Conservation (phyloP, 2,329 filamentous ascomycete species). For the Ophiostoma pallidulum region DNA sequence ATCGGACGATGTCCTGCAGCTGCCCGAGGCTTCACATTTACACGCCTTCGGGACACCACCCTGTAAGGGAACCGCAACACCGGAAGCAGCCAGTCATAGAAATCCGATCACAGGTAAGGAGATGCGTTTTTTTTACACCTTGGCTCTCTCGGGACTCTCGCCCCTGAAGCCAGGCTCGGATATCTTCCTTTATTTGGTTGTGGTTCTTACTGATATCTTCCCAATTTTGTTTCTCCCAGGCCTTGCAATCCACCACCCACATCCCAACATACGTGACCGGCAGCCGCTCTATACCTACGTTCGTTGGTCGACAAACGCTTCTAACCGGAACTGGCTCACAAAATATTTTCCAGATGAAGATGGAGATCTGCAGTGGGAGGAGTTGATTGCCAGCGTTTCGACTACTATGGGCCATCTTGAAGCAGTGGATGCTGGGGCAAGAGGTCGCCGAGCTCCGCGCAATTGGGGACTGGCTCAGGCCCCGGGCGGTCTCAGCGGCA, state of each 20-base stretch:
- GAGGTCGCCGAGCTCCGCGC: no score
- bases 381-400: constrained; percentile 26
- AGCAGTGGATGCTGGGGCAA: no score
- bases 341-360: no score
- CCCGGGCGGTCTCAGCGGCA: constrained; percentile 31
- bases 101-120: constrained; percentile 41
- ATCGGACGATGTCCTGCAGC: no score
- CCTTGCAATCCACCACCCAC: constrained; percentile 32
- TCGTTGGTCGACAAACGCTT: constrained; percentile 40
- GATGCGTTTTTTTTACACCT: constrained; percentile 19
- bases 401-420: no score
- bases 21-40: no score
- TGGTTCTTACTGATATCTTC: not conserved
- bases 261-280: constrained; percentile 21
- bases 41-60: no score
- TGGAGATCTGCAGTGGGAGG: constrained; percentile 33
- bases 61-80: no score
- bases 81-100: constrained; percentile 19
- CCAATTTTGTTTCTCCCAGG: no score
- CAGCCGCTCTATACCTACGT: constrained; percentile 42
- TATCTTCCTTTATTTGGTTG: no score
- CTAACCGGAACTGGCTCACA: constrained; percentile 10
- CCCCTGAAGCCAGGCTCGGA: no score
- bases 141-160: no score
- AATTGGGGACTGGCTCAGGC: constrained; percentile 45